phyloP scores from a whole-genome alignment of 768 basidiomycete genomes.

The Trametes cingulata region DNA sequence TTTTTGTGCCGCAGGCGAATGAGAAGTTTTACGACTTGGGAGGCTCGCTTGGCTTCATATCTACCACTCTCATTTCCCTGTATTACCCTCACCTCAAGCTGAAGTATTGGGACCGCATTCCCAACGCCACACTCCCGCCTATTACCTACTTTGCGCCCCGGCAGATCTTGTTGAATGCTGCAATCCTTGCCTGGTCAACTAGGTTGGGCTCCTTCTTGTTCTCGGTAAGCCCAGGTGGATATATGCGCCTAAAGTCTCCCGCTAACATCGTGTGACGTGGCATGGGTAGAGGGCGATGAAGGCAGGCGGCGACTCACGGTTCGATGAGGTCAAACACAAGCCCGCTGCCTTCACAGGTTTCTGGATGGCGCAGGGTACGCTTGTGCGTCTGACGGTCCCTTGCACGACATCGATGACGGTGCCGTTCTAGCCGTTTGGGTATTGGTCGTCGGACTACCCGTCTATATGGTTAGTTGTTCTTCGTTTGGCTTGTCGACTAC shows the following conservation, averaged over 20 bases:
- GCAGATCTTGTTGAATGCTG: slow-evolving; percentile 58
- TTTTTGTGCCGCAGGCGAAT: slow-evolving; percentile 65
- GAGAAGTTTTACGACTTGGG: slow-evolving; percentile 70
- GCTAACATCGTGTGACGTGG: slow-evolving; percentile 26
- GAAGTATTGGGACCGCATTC: slow-evolving; percentile 44
- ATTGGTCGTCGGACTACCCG: slow-evolving; percentile 64
- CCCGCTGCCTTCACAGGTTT: slow-evolving; percentile 51
- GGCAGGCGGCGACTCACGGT: slow-evolving; percentile 63
- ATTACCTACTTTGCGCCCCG: slow-evolving; percentile 56
- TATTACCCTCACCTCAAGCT: slow-evolving; percentile 61
- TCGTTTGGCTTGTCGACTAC: no score
- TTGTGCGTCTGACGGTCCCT: background rate
- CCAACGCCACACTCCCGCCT: slow-evolving; percentile 40
- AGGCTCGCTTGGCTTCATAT: slow-evolving; percentile 66
- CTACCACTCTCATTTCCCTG: slow-evolving; percentile 58
- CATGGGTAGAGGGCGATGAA: slow-evolving; percentile 44
- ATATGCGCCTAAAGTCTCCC: slow-evolving; percentile 30
- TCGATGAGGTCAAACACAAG: slow-evolving; percentile 56
- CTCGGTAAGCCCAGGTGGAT: slow-evolving; percentile 37
- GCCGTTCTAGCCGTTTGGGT: slow-evolving; percentile 67
- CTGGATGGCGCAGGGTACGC: slow-evolving; percentile 62
- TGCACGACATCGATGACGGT: no score
- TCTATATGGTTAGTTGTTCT: slow-evolving; percentile 48
- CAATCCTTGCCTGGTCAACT: slow-evolving; percentile 58
- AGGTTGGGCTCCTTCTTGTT: slow-evolving; percentile 65